Percentiles rank a stretch among this genome's conserved stretches.
phyloP scores from a whole-genome alignment of 495 filamentous ascomycete genomes.

The Viridothelium virens region DNA sequence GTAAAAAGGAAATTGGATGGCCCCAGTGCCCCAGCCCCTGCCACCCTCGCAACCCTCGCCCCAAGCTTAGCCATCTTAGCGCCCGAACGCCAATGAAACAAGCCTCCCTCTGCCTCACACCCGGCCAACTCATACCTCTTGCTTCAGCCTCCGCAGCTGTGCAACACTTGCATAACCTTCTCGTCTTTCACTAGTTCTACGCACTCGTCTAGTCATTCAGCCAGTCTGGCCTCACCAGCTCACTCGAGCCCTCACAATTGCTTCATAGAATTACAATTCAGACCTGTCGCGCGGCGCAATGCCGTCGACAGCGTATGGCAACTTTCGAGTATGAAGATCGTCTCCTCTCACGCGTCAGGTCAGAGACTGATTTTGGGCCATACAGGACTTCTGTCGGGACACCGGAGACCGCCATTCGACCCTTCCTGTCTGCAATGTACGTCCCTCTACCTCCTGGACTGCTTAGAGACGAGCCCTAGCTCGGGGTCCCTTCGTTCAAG shows the following conservation, averaged over 20 bases:
- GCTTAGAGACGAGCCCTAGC: slow-evolving; percentile 17
- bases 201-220: neutral
- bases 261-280: neutral
- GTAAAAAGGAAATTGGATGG: neutral
- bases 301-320: slow-evolving; percentile 71
- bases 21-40: neutral
- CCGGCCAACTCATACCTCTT: neutral
- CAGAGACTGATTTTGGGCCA: slow-evolving; percentile 30
- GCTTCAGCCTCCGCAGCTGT: slow-evolving; percentile 4
- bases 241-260: neutral
- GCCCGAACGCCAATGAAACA: neutral
- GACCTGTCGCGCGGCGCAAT: slow-evolving; percentile 27
- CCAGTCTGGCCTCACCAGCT: neutral
- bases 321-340: slow-evolving; percentile 59
- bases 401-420: slow-evolving; percentile 51
- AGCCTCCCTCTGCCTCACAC: neutral
- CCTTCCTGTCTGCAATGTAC: slow-evolving; percentile 91
- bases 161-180: slow-evolving; percentile 6
- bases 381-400: slow-evolving; percentile 87
- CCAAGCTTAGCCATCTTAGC: neutral
- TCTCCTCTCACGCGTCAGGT: slow-evolving; percentile 20
- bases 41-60: neutral
- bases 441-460: slow-evolving; percentile 35
- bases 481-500: slow-evolving; percentile 23
- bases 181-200: neutral